Base-by-base conservation (phyloP, 306 rosid species). In the Trifolium subterraneum region DNA sequence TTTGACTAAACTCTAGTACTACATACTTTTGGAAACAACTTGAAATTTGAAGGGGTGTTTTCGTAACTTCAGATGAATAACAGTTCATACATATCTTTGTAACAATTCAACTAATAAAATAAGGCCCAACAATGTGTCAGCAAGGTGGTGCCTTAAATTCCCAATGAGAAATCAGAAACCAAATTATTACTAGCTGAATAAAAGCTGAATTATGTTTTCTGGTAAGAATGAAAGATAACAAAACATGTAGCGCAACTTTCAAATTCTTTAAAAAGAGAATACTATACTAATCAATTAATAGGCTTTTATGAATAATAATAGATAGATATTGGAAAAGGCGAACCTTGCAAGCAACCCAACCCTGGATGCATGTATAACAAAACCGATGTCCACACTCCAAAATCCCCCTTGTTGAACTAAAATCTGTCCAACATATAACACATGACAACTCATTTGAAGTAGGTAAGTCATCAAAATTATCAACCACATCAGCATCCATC, bases 361-460 rank as follows among this genome's bases (percentile, higher is more conserved):
- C 71, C 78, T 87, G 86, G 73, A 94, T 94, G 81, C 98, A 94
- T 64, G 84, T 70, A 79, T 77, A 91, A 79, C 98, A 94, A 86
- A 81, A 94, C 45, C 94, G 90, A 78, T 94, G 98, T 68, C 94
- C 96, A 81, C 98, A 94, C 0, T 87, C 89, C 81, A 94, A 83
- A 80, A 90, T 80, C 23, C 97, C 98, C 77, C 96, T 68, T 38
- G 80, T 87, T 68, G 87, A 72, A 83, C 95, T 88, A 83, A 83
- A 91, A 76, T 88, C 96, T 48, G 87, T 83, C 87, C 82, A 88
- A 82, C 98, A 94, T 74, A 94, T 94, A 44, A 90, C 96, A 73
- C 98, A 94, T 65, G 98, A 91, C 82, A 88, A 41, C 62, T 91
- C 91, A 15, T 67, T 54, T 19, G 94, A 72, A 70, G 77, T 72